phyloP scores from a whole-genome alignment of 2,329 filamentous ascomycete species.

The Epichloe sylvatica region DNA sequence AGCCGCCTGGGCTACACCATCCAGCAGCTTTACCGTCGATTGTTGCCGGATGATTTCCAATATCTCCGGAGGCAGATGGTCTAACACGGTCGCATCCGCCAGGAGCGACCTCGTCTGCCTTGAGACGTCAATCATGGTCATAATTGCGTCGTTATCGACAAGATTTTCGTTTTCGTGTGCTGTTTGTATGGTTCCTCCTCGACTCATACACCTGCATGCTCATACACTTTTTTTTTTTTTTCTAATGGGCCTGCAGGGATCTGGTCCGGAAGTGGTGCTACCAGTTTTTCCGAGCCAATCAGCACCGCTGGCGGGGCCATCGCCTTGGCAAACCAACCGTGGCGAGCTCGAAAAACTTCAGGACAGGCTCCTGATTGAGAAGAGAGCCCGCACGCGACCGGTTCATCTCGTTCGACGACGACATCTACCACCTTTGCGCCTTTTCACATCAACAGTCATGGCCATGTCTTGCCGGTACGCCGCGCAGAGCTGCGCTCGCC shows the following conservation, averaged over 20 bases:
- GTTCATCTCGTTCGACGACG: background rate
- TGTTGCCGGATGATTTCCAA: slow-evolving; percentile 50
- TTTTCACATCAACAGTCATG: slow-evolving; percentile 32
- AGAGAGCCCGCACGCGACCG: slow-evolving; percentile 11
- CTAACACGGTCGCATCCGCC: slow-evolving; percentile 36
- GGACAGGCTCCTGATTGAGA: slow-evolving; percentile 12
- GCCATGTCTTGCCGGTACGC: slow-evolving; percentile 49
- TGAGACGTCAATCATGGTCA: slow-evolving; percentile 43
- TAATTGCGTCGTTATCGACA: slow-evolving; percentile 24
- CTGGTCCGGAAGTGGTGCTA: slow-evolving; percentile 18
- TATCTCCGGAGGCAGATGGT: slow-evolving; percentile 56
- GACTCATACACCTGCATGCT: background rate
- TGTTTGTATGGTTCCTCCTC: slow-evolving; percentile 8
- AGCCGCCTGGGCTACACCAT: slow-evolving; percentile 54
- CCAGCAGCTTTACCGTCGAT: slow-evolving; percentile 52
- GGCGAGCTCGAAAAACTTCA: slow-evolving; percentile 30
- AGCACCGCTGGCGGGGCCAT: slow-evolving; percentile 5
- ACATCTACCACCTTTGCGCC: slow-evolving; percentile 7
- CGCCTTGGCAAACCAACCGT: slow-evolving; percentile 6
- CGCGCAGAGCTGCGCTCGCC: slow-evolving; percentile 50
- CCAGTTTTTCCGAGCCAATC: slow-evolving; percentile 26
- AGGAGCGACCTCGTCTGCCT: slow-evolving; percentile 42
- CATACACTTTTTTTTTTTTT: slow-evolving; percentile 20
- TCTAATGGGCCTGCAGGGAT: slow-evolving; percentile 20
- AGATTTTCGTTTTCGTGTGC: slow-evolving; percentile 14